Conservation (phyloP, 2,329 filamentous ascomycete genomes). For the Colletotrichum limetticola region DNA sequence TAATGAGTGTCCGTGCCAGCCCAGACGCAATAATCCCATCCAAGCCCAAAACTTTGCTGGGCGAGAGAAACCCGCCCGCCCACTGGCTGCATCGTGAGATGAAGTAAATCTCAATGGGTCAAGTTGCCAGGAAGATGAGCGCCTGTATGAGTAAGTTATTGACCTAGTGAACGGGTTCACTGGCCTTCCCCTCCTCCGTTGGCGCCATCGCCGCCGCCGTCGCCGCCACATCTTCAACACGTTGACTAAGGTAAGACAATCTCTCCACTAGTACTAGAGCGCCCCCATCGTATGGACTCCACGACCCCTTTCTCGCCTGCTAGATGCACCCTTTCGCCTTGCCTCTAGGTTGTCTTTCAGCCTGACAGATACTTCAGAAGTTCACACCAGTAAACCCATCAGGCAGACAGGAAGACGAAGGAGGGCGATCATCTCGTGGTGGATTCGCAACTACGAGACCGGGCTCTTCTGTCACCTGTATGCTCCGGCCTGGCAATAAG, state of each 20-base stretch:
- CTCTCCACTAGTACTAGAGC: neutral
- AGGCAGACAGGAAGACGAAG: neutral
- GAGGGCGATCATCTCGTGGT: neutral
- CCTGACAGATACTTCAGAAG: neutral
- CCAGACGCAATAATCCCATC: neutral
- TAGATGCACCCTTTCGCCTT: slow-evolving; percentile 15
- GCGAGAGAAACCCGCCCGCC: neutral
- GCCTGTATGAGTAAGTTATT: neutral
- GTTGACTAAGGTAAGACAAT: neutral
- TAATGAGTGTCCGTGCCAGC: slow-evolving; percentile 10
- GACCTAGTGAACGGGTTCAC: neutral
- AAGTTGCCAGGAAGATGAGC: neutral
- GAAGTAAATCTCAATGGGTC: neutral
- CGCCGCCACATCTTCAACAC: neutral
- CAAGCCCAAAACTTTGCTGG: neutral
- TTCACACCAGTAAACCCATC: slow-evolving; percentile 13
- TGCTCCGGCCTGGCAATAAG: neutral
- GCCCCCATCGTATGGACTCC: neutral
- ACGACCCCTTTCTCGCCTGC: slow-evolving; percentile 5
- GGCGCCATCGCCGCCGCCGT: neutral
- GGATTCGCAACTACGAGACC: neutral
- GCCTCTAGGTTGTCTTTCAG: too few species aligned
- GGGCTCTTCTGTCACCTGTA: neutral
- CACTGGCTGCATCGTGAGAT: neutral
- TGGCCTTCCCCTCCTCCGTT: neutral